Evolutionary conservation across 768 basidiomycete species (phyloP).

Genomic region (Gloeostereum incarnatum): DNA sequence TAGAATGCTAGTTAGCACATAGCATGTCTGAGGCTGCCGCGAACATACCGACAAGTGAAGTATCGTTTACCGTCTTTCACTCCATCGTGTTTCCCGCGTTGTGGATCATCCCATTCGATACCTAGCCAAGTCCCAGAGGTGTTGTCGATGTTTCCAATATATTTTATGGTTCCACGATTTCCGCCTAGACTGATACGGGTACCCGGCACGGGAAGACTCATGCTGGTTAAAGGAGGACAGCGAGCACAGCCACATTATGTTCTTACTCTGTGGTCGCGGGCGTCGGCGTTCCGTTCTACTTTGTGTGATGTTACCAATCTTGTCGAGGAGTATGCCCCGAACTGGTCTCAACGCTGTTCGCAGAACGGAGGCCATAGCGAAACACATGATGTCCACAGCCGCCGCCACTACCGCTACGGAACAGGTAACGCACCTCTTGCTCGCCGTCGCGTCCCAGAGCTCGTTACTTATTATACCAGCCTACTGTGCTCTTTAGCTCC

Average conservation of each 20-base stretch:
- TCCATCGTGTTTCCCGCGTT: constrained; percentile 84
- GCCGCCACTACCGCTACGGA: constrained; percentile 13
- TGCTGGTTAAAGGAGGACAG: constrained; percentile 12
- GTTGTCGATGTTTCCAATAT: constrained; percentile 51
- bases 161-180: constrained; percentile 62
- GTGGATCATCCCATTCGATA: constrained; percentile 91
- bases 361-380: constrained; percentile 34
- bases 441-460: constrained; percentile 3
- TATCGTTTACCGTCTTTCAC: constrained; percentile 68
- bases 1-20: constrained; percentile 4
- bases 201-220: constrained; percentile 29
- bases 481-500: constrained; percentile 62
- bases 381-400: constrained; percentile 37
- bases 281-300: not conserved
- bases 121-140: constrained; percentile 80
- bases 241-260: not conserved
- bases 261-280: not conserved
- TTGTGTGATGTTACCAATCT: constrained; percentile 9
- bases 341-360: constrained; percentile 23
- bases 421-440: constrained; percentile 25
- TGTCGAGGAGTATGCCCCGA: constrained; percentile 33
- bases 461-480: constrained; percentile 18
- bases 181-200: constrained; percentile 46
- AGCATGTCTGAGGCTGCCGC: not conserved
- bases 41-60: constrained; percentile 66